phyloP scores from a whole-genome alignment of 2,329 filamentous ascomycete species.

The Coniochaeta pulveracea region DNA sequence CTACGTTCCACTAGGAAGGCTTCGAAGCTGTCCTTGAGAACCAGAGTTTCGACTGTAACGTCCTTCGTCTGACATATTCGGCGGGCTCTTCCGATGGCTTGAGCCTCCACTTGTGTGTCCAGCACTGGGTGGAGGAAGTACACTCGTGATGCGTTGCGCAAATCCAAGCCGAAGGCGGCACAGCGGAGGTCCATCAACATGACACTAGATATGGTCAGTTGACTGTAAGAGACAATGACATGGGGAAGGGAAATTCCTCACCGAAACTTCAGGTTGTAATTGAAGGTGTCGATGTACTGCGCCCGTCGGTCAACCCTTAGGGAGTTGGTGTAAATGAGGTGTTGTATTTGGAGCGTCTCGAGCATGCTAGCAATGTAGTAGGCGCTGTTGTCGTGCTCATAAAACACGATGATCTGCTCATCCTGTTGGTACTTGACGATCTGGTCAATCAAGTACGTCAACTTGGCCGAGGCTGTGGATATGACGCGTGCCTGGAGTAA shows the following conservation, averaged over 20 bases:
- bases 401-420: slow-evolving; percentile 89
- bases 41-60: slow-evolving; percentile 77
- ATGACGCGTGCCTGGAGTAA: slow-evolving; percentile 51
- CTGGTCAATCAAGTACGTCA: slow-evolving; percentile 72
- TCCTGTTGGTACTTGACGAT: slow-evolving; percentile 54
- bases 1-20: slow-evolving; percentile 70
- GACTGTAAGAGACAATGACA: background rate
- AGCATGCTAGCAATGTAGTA: slow-evolving; percentile 77
- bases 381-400: slow-evolving; percentile 77
- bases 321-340: slow-evolving; percentile 57
- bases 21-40: slow-evolving; percentile 71
- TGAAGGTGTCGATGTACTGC: slow-evolving; percentile 71
- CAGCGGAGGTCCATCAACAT: slow-evolving; percentile 86
- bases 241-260: too few species aligned
- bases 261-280: slow-evolving; percentile 53
- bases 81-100: slow-evolving; percentile 83
- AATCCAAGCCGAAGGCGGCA: slow-evolving; percentile 78
- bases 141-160: slow-evolving; percentile 71
- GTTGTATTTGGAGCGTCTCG: slow-evolving; percentile 55
- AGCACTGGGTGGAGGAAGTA: slow-evolving; percentile 86
- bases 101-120: slow-evolving; percentile 73
- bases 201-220: slow-evolving; percentile 36
- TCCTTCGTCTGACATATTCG: slow-evolving; percentile 72
- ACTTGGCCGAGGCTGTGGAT: slow-evolving; percentile 78
- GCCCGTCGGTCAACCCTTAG: slow-evolving; percentile 51